Evolutionary conservation across 495 filamentous ascomycete species (phyloP), one percentile per base, ranked within the genome.

Genomic region (Tuber brumale): DNA sequence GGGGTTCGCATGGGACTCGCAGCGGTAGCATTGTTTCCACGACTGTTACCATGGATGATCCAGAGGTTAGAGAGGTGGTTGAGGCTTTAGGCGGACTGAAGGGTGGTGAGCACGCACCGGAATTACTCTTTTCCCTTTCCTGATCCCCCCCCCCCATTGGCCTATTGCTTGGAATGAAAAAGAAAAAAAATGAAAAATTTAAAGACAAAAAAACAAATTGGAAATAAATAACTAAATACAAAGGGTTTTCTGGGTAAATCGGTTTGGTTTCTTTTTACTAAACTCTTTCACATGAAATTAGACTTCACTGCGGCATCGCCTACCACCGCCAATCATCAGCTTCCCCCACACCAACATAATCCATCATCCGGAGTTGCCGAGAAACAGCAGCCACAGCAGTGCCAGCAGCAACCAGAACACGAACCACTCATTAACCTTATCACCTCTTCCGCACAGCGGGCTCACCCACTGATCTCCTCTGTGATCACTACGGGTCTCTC

Each of bases 31-130:
- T 90, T 35, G 77, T 82, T 27, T 78, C 81, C 12, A 77, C 80
- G 8, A 85, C 82, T 69, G 83, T 92, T 69, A 93, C 90, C 70
- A 89, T 95, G 79, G 94, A 97, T 80, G 94, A 97, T 82, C 89
- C 93, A 21, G 92, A 96, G 76, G 90, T 92, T 44, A 87, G 90
- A 43, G 86, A 91, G 81, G 94, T 94, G 42, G 94, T 94, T 44
- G 93, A 97, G 85, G 94, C 94, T 19, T 84, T 97, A 35, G 92
- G 92, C 48, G 92, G 93, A 74, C 87, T 97, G 73, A 90, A 92
- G 84, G 90, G 92, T 81, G 93, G 94, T 97, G 83, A 84, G 87
- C 27, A 66, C 23, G n/a, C 71, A 61, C 74, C 8, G 48, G 72
- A 70, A 72, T 76, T 3, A 48, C 75, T 27, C 35, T 46, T 75